A percentile compares a stretch with the other conserved stretches of the same genome.
These are phyloP conservation scores for Trichoderma afroharzianum DNA, from an alignment of 2,329 filamentous ascomycete genomes.

Conservation along the genomic window DNA sequence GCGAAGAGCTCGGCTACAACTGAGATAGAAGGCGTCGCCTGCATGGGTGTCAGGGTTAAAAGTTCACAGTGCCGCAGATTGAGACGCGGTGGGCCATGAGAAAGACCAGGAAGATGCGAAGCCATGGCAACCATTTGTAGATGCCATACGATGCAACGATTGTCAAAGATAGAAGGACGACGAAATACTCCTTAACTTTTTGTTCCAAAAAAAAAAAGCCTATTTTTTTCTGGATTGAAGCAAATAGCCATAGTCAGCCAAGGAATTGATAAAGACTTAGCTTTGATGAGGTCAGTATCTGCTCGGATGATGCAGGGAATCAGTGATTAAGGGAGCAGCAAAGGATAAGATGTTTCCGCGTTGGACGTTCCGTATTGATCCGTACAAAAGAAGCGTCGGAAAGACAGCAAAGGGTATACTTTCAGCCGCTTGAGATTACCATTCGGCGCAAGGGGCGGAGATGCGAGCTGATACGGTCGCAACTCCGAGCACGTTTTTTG, in stretches of 20 bases:
- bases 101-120: neutral
- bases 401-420: neutral
- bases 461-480: constrained; percentile 13
- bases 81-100: neutral
- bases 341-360: neutral
- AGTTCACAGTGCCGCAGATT: neutral
- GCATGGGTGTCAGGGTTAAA: neutral
- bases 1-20: neutral
- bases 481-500: constrained; percentile 4
- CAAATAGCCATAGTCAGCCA: neutral
- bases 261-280: neutral
- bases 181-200: neutral
- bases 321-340: neutral
- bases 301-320: neutral
- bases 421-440: neutral
- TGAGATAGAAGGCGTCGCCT: neutral
- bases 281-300: neutral
- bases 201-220: neutral
- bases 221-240: constrained; percentile 6
- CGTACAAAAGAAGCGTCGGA: neutral
- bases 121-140: constrained; percentile 4
- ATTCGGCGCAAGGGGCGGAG: neutral
- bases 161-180: constrained; percentile 12
- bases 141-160: constrained; percentile 17
- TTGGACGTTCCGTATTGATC: constrained; percentile 2